Conservation (phyloP, 2,329 filamentous ascomycete genomes). For the Macrophomina tecta region DNA sequence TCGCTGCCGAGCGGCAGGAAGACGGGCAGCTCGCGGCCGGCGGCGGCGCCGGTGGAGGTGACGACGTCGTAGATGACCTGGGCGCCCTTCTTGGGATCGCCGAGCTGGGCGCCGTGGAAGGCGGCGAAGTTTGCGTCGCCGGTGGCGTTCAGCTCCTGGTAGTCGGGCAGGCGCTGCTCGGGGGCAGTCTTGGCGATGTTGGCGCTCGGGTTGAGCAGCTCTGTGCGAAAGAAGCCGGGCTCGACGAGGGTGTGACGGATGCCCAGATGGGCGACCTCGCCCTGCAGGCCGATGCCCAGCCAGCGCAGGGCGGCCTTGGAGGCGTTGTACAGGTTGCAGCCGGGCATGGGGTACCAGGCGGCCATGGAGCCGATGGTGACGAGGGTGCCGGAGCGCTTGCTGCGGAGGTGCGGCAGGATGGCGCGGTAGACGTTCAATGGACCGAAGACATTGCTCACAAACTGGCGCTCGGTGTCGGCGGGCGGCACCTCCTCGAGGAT, state of each 20-base stretch:
- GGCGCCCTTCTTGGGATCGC: constrained; percentile 61
- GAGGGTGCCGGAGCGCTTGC: constrained; percentile 40
- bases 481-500: neutral
- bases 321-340: constrained; percentile 53
- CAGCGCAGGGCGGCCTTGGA: constrained; percentile 50
- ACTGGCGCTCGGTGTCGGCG: neutral
- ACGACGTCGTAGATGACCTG: constrained; percentile 63
- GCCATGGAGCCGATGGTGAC: constrained; percentile 56
- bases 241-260: neutral
- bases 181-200: too few species aligned
- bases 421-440: constrained; percentile 56
- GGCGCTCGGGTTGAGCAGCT: too few species aligned
- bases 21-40: neutral
- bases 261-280: neutral
- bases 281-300: constrained; percentile 6
- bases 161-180: too few species aligned
- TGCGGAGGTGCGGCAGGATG: constrained; percentile 55
- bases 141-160: too few species aligned
- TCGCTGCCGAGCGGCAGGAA: constrained; percentile 19
- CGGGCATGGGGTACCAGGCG: constrained; percentile 47
- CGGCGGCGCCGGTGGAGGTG: constrained; percentile 56
- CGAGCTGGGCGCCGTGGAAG: constrained; percentile 49
- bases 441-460: constrained; percentile 63
- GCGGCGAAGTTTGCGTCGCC: too few species aligned
- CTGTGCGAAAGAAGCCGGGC: neutral